Base-by-base conservation (phyloP, 78 protist species). In the Cavenderia fasciculata region DNA sequence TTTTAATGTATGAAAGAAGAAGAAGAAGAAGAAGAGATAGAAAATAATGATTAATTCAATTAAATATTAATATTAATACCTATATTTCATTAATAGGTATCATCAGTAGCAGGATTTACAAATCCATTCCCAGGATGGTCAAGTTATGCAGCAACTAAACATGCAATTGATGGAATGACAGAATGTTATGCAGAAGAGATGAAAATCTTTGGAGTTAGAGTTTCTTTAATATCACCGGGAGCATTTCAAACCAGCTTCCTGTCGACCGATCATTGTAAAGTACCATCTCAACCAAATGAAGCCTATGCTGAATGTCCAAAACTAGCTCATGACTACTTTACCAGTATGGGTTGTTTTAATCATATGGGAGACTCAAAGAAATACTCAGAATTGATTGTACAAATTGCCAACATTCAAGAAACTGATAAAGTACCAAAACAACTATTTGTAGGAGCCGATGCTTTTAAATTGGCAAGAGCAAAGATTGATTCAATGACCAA, bases 151-250 rank as follows among this genome's bases (percentile, higher is more conserved):
- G 34, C 61, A 27, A 23, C 87, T 2, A 77, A 77, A 36, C 27
- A 18, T n/a, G 73, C 87, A n/a, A 3, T 77, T 1, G 8, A 19
- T 4, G 44, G 44, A 14, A 21, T 63, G 1, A 63, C 74, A 6
- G 65, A 77, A 51, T 18, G 43, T 11, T 77, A 47, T 4, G 74
- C 61, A n/a, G 19, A 14, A 2, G 87, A 77, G 21, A 47, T 77
- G 21, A 61, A 77, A 25, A 73, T 74, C 29, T 63, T 77, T 19
- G 72, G 72, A 25, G 51, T 77, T 36, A 36, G 51, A n/a, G 87
- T 61, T 12, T 23, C 85, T 14, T 6, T 10, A 16, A 27, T 61
- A 4, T 36, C 23, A 4, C 69, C 69, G n/a, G 69, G 69, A 25
- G 16, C 36, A 16, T 57, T 57, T 8, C n/a, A 57, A 25, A 57